Evolutionary conservation across 2,329 filamentous ascomycete genomes (phyloP), one percentile per base, ranked within the genome.

Genomic region (Niveomyces coronatus): DNA sequence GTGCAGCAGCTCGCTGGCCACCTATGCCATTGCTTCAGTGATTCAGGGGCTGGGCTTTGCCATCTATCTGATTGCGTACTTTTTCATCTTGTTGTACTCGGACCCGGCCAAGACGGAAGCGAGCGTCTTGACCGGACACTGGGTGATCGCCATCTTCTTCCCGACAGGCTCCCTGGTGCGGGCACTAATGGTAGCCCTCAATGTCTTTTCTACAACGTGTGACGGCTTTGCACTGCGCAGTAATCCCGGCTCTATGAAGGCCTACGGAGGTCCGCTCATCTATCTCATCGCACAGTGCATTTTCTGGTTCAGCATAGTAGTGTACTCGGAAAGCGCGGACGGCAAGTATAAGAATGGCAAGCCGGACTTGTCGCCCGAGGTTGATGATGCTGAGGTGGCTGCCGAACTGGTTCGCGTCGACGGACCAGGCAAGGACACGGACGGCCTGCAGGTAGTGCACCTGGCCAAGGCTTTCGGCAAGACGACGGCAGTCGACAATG

Each of bases 241-340:
- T 2, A 79, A 86, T 48, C 81, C 85, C 0, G 82, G 76, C 9
- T 73, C 67, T 3, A 74, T 91, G 24, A 69, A 68, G 1, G 70
- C 79, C 11, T 93, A 86, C 48, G 86, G 86, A 22, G 83, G 82
- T 0, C 83, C 84, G 0, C 86, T 91, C 26, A 58, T 87, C 0
- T 93, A 89, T 54, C 69, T 91, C 1, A 68, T 83, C 37, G 33
- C 84, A 0, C 86, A 93, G 52, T 72, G 74, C 0, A 57, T 82
- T 16, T 42, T 83, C 13, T 66, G 87, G 4, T 84, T 88, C 48
- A 61, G 67, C 0, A 57, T 85, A 18, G 67, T 93, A 0, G 65
- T 93, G 6, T 86, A 78, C 75, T 74, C 77, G 53, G 85, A 93
- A 51, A 81, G 79, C 39, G 84, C 84, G 4, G 41, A 43, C 34